Evolutionary conservation across 1,139 yeast species (phyloP), one percentile per base, ranked within the genome.

Genomic region (Eremothecium sinecaudum): DNA sequence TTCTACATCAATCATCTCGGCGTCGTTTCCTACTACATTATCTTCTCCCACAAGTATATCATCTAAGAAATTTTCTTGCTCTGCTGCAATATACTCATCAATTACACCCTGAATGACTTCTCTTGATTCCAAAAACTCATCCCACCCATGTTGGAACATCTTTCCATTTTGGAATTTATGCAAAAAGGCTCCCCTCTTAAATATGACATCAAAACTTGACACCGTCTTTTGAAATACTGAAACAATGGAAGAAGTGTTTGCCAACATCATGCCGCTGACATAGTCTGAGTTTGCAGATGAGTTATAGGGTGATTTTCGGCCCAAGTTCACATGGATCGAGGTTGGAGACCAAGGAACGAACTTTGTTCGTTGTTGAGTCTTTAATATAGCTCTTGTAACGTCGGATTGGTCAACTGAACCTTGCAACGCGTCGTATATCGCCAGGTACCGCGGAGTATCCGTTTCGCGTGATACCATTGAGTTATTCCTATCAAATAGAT

Each of bases 301-400:
- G 42, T 51, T 33, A 53, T 72, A 78, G 2, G 87, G 80, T 2
- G 94, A 80, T 45, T 75, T 74, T 40, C 73, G 69, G 2, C 94
- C 90, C 35, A 78, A 66, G 4, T 90, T 87, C 1, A 86, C 66
- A 51, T 83, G 92, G 4, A 86, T 69, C 9, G 90, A 71, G 1
- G 90, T 74, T 0, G 94, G 76, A 1, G 87, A 75, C 83, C 94
- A 83, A 0, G 94, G 92, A 2, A 83, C 84, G 62, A 86, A 90
- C 23, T 73, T 68, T 0, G 86, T 69, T 33, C 96, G 65, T 41
- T 79, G 82, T 41, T 87, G 80, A 3, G 90, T 79, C 42, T 84
- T 78, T 12, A 78, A 58, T 16, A 81, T 64, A 0, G 94, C 92
- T 56, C 83, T 84, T 46, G 84, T 77, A 4, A 87, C 72, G 47